These are phyloP conservation scores for Phaeosphaeriaceae sp. DNA, from an alignment of 2,329 filamentous ascomycete species.

Conservation along the genomic window DNA sequence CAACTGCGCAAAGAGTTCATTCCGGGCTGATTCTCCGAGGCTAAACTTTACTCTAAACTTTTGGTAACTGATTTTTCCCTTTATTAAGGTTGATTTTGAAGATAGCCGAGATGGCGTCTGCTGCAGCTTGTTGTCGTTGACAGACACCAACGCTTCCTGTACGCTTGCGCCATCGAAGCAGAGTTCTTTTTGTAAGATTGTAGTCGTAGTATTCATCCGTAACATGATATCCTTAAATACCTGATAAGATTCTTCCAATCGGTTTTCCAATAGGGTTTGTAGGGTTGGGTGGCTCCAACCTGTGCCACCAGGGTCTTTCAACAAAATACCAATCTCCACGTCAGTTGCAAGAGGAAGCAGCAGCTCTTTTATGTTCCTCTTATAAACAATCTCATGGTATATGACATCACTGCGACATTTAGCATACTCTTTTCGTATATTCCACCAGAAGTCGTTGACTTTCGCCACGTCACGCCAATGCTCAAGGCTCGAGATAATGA, in stretches of 20 bases:
- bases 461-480: conserved; percentile 24
- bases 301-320: conserved; percentile 14
- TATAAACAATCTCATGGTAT: conserved; percentile 20
- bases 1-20: conserved; percentile 19
- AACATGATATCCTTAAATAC: conserved; percentile 21
- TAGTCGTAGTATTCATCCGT: conserved; percentile 18
- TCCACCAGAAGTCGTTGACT: conserved; percentile 20
- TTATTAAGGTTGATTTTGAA: too few species aligned
- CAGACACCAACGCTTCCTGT: conserved; percentile 12
- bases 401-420: conserved; percentile 18
- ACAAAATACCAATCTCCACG: conserved; percentile 7
- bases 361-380: conserved; percentile 20
- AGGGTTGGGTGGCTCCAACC: conserved; percentile 10
- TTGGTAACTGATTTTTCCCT: conserved; percentile 12
- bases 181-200: conserved; percentile 23
- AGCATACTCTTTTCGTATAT: conserved; percentile 17
- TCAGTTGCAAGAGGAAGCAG: conserved; percentile 12
- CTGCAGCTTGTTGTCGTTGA: background rate
- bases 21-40: conserved; percentile 14
- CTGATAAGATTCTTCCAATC: conserved; percentile 23
- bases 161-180: conserved; percentile 13
- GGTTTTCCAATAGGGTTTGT: conserved; percentile 11
- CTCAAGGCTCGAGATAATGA: conserved; percentile 24
- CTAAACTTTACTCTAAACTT: conserved; percentile 25
- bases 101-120: too few species aligned